Evolutionary conservation across 768 basidiomycete genomes (phyloP), one percentile per base, ranked within the genome.

Genomic region (Roridomyces roridus): DNA sequence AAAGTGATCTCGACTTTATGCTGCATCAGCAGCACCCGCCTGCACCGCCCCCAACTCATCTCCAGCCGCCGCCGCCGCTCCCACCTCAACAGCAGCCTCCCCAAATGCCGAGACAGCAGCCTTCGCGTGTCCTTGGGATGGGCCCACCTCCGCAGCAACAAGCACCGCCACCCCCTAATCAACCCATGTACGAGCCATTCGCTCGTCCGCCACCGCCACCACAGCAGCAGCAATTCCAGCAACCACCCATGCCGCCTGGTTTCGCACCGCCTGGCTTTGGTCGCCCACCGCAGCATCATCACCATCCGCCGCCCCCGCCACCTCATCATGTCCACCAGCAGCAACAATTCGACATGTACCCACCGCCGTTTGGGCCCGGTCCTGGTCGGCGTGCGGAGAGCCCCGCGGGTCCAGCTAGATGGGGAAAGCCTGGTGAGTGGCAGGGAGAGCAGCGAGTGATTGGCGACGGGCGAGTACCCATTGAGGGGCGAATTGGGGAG

Each of bases 1-100:
- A 75, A 24, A 69, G 69, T 39, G 86, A 88, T 64, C 74, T 87
- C 25, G 84, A 86, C 2, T 81, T 76, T 59, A 74, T 88, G 21
- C 75, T 77, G 55, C 80, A 81, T 47, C 74, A 82, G 48, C 77
- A 78, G n/a, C 51, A 65, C 51, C 46, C 66, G 48, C 41, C 60
- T 6, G 52, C 57, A 5, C 56, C 47, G 23, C 65, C 61, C 15
- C 37, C 52, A 18, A 66, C 51, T 14, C 65, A 39, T 18, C 55
- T 43, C 15, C 43, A 29, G 43, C 43, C 17, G 23, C 28, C 41
- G 14, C 42, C 61, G 18, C 56, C 57, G n/a, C 65, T 57, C 20
- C 57, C 23, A 9, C 51, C 35, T 17, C 40, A 35, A 46, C 62
- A 28, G 21, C 55, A 49, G 35, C 43, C 4, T 25, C 24, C 26